phyloP scores from a whole-genome alignment of 805 yeast genomes.

The Saccharomycopsis capsularis region DNA sequence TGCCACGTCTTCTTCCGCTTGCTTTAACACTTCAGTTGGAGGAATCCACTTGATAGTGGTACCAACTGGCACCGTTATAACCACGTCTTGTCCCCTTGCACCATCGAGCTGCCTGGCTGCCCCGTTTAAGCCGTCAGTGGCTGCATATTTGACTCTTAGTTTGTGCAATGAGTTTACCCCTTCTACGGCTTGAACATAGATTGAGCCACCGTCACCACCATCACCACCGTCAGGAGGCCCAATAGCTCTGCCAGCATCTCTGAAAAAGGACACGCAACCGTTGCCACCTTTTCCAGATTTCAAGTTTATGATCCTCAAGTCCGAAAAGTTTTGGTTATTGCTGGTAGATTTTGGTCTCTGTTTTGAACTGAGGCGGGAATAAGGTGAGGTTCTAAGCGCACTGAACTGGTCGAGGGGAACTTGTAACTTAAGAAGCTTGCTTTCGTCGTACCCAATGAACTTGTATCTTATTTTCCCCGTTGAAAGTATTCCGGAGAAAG shows the following conservation, averaged over 20 bases:
- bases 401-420: conserved; percentile 16
- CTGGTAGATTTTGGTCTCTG: conserved; percentile 33
- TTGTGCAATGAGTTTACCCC: conserved; percentile 67
- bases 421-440: conserved; percentile 2
- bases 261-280: conserved; percentile 77
- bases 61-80: conserved; percentile 87
- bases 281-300: conserved; percentile 82
- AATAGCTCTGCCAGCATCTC: conserved; percentile 75
- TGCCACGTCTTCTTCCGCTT: conserved; percentile 22
- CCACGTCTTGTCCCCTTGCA: conserved; percentile 67
- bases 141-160: conserved; percentile 58
- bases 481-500: too few species aligned
- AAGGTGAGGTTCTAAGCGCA: conserved; percentile 7
- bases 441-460: neutral
- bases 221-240: conserved; percentile 99
- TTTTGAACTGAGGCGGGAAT: conserved; percentile 29
- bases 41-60: conserved; percentile 84
- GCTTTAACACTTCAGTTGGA: conserved; percentile 47
- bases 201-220: conserved; percentile 89
- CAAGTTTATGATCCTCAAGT: conserved; percentile 59
- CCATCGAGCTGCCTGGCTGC: conserved; percentile 78
- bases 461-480: neutral
- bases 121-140: conserved; percentile 68
- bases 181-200: conserved; percentile 74
- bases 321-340: conserved; percentile 46